A percentile compares a stretch with the other conserved stretches of the same genome.
Conservation (phyloP, 306 rosid species). For the Hylodesmum podocarpum region DNA sequence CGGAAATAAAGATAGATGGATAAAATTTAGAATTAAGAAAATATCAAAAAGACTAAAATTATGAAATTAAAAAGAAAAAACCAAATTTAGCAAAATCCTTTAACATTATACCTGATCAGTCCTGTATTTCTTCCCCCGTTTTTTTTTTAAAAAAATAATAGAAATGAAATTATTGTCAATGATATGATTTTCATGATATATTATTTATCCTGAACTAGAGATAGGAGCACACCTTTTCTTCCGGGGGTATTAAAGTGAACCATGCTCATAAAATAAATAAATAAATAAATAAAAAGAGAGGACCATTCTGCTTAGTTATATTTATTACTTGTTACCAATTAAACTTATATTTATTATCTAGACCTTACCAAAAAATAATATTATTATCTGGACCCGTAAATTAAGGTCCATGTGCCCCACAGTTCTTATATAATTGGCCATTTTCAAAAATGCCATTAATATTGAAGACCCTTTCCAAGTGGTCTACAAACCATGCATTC, state of each 20-base stretch:
- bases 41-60: no score
- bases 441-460: slow-evolving; percentile 25
- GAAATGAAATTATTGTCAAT: not conserved
- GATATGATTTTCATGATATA: not conserved
- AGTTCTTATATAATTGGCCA: slow-evolving; percentile 17
- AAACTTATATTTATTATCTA: not conserved
- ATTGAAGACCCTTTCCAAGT: slow-evolving; percentile 8
- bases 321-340: not conserved
- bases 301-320: not conserved
- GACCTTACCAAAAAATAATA: no score
- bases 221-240: slow-evolving; percentile 5
- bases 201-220: not conserved
- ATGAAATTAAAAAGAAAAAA: no score
- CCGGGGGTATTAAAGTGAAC: not conserved
- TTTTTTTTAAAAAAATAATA: not conserved
- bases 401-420: slow-evolving; percentile 40
- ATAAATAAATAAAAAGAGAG: no score
- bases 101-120: not conserved
- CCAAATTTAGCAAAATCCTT: no score
- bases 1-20: no score
- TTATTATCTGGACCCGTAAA: not conserved
- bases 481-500: not conserved
- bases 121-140: not conserved
- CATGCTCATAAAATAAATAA: no score
- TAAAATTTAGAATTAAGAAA: no score